Evolutionary conservation across 2,329 filamentous ascomycete genomes (phyloP), one percentile per base, ranked within the genome.

Genomic region (Neonectria coccinea): DNA sequence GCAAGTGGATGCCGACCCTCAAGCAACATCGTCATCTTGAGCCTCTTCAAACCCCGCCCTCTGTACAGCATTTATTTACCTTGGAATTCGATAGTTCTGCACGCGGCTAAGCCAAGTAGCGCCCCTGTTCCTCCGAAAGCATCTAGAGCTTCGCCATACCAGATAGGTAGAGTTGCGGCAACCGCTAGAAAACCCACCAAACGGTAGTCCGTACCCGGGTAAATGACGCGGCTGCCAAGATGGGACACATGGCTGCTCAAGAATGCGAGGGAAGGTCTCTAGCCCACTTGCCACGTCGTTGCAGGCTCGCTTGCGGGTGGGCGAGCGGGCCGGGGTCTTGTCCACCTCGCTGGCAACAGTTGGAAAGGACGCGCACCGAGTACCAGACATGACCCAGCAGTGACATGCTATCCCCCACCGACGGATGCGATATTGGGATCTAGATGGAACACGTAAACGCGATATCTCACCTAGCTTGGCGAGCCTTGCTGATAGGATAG

Each of bases 151-250:
- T 51, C n/a, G 14, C 18, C 48, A 12, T 14, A 22, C 48, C 18
- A 3, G 27, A 51, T 22, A 3, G 27, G 36, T 22, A 20, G 29
- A 33, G 48, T 12, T 33, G 16, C 48, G n/a, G 27, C 27, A 12
- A 33, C 29, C n/a, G 27, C 29, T 6, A 33, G 18, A 12, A 33
- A 51, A 7, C 25, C n/a, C 27, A 33, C 48, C n/a, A 36, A 33
- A 51, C n/a, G n/a, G 10, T n/a, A n/a, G n/a, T n/a, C n/a, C n/a
- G n/a, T 51, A 6, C 16, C 48, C n/a, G 48, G 48, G 48, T 51
- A 51, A 51, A 51, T 33, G n/a, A 7, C n/a, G n/a, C 18, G n/a
- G 48, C 48, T 5, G 18, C n/a, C 10, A 33, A n/a, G 29, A 14
- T 29, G 25, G 25, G 16, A 11, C n/a, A 22, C 10, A 31, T 51